Base-by-base conservation (phyloP, 129 eudicot genomes). In the Tagetes erecta region DNA sequence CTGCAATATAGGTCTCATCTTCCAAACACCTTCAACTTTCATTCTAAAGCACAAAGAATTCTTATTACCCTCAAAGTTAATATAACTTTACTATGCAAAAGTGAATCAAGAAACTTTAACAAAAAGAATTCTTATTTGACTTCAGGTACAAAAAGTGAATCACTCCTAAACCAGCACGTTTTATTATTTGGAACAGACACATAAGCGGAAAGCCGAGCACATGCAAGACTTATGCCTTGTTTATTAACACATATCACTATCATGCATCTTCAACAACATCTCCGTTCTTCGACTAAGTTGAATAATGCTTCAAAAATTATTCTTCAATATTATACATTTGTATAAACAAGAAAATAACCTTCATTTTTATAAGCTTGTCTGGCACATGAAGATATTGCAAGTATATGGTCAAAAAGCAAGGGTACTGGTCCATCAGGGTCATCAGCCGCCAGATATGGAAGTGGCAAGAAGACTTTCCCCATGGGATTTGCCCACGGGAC, bases 401-500 rank as follows among this genome's bases (percentile, higher is more conserved):
- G 97, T 76, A 95, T 95, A 83, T 95, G 99, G 63, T 95, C 99
- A 76, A 95, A 91, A 71, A 95, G 97, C 86, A 95, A 80, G 30
- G 99, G 99, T 51, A 95, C 99, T 8, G 99, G 91, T 64, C 93
- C 97, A 80, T 95, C 99, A 36, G 88, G 97, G 69, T 95, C 99
- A 77, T 95, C 99, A 51, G 88, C 87, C 66, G 97, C 97, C 78
- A 95, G 78, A 88, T 85, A 91, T 37, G 99, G 99, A 72, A 95
- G 96, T 35, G 99, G 99, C 72, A 95, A 78, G 87, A 95, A 95
- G 38, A 91, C 96, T 86, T 95, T 95, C 38, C 99, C 99, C 97
- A 95, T 95, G 3, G 99, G 99, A 80, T 95, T 95, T 67, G 99
- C 99, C 99, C 99, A 91, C 10, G 99, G 99, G 62, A 95, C 97